These are phyloP conservation scores for Sugiyamaella japonica DNA, from an alignment of 1,139 yeast genomes.

Conservation along the genomic window DNA sequence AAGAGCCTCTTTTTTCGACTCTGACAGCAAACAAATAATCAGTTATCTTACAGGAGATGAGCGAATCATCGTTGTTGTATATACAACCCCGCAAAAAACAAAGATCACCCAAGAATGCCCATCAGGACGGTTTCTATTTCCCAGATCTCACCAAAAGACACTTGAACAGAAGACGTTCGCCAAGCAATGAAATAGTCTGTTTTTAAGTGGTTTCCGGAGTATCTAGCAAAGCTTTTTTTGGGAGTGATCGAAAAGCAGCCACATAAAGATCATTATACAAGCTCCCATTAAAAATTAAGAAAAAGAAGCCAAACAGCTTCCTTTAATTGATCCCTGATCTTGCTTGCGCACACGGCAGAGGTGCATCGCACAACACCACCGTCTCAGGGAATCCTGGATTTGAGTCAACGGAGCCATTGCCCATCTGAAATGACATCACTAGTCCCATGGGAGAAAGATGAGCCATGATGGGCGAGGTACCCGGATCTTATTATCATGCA, in stretches of 20 bases:
- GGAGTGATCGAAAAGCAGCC: constrained; percentile 13
- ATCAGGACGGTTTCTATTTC: neutral
- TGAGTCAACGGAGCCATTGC: neutral
- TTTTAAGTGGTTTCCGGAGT: constrained; percentile 12
- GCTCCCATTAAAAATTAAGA: neutral
- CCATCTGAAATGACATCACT: neutral
- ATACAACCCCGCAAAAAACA: neutral
- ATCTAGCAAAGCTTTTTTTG: constrained; percentile 14
- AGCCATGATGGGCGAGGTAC: neutral
- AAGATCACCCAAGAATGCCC: neutral
- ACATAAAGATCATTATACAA: constrained; percentile 8
- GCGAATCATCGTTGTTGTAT: constrained; percentile 14
- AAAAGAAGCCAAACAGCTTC: neutral
- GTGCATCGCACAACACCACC: too few relatives aligned
- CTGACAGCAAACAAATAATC: neutral
- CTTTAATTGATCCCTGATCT: neutral
- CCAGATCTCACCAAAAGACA: neutral
- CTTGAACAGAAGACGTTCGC: neutral
- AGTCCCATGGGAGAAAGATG: neutral
- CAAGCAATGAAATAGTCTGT: constrained; percentile 1
- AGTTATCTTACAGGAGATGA: constrained; percentile 13
- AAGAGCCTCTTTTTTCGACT: neutral
- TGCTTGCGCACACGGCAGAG: neutral
- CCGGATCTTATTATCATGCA: neutral
- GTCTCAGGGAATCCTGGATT: neutral